These are phyloP conservation scores for Gymnopilus junonius DNA, from an alignment of 768 basidiomycete species.

Conservation along the genomic window DNA sequence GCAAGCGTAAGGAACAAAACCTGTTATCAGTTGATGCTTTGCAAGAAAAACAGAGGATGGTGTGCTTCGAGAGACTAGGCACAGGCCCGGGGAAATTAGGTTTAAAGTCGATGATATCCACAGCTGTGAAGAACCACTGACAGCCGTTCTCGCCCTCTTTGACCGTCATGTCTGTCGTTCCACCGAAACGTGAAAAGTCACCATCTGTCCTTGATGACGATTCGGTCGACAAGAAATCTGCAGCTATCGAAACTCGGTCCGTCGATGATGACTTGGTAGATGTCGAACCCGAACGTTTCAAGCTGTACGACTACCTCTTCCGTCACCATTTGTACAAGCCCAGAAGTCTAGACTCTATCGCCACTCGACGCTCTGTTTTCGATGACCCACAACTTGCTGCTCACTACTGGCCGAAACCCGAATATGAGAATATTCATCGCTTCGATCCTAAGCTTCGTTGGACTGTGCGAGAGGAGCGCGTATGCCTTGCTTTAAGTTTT, in stretches of 20 bases:
- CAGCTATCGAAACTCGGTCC: slow-evolving; percentile 20
- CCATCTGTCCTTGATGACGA: slow-evolving; percentile 8
- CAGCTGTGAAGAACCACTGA: neutral
- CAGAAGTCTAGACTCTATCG: slow-evolving; percentile 40
- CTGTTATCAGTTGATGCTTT: neutral
- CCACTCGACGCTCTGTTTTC: slow-evolving; percentile 56
- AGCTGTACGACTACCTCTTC: slow-evolving; percentile 38
- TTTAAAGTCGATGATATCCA: neutral
- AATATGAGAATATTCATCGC: slow-evolving; percentile 59
- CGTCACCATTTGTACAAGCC: slow-evolving; percentile 24
- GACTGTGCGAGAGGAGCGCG: slow-evolving; percentile 61
- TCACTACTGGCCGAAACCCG: slow-evolving; percentile 52
- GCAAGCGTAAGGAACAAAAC: neutral
- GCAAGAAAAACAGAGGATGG: slow-evolving; percentile 2
- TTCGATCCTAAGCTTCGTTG: slow-evolving; percentile 63
- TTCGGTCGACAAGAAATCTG: slow-evolving; percentile 14
- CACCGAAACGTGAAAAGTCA: slow-evolving; percentile 1
- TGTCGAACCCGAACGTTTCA: slow-evolving; percentile 39
- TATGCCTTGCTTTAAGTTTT: slow-evolving; percentile 17
- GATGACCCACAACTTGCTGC: slow-evolving; percentile 51
- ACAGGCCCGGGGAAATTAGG: neutral
- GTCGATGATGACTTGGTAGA: slow-evolving; percentile 37
- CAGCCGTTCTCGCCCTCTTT: neutral
- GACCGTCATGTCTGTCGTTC: slow-evolving; percentile 8
- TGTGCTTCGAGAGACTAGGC: slow-evolving; percentile 1